These are phyloP conservation scores for Hyaloperonospora brassicae DNA, from an alignment of 352 stramenopile species.

Conservation along the genomic window DNA sequence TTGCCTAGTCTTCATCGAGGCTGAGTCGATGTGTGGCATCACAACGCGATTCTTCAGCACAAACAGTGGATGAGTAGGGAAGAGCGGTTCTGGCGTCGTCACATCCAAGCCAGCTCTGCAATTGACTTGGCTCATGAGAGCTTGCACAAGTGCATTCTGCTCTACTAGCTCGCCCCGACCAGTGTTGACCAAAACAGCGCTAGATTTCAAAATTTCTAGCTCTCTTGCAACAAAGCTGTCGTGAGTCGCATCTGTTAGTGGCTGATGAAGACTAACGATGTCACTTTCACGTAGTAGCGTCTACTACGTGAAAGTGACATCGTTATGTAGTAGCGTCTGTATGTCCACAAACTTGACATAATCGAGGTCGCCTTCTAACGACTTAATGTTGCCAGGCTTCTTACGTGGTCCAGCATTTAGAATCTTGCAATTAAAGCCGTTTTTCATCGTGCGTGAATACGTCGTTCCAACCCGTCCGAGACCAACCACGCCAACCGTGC, in stretches of 20 bases:
- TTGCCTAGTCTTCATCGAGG: conserved; percentile 61
- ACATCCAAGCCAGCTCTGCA: conserved; percentile 75
- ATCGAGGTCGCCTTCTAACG: conserved; percentile 22
- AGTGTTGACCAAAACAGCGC: conserved; percentile 89
- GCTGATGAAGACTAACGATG: conserved; percentile 83
- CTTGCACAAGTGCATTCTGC: conserved; percentile 59
- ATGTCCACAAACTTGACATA: conserved; percentile 71
- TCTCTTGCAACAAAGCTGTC: conserved; percentile 61
- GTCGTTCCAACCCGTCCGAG: conserved; percentile 83
- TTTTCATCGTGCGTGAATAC: conserved; percentile 73
- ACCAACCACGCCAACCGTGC: conserved; percentile 74
- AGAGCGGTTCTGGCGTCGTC: conserved; percentile 86
- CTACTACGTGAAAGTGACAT: no score
- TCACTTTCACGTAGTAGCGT: conserved; percentile 74
- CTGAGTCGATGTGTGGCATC: conserved; percentile 42
- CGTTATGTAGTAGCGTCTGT: no score
- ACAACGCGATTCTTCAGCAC: conserved; percentile 59
- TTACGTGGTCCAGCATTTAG: conserved; percentile 65
- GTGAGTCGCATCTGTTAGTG: conserved; percentile 66
- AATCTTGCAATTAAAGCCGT: conserved; percentile 77
- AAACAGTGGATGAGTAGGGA: conserved; percentile 63
- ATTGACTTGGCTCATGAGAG: conserved; percentile 38
- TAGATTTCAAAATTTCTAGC: conserved; percentile 75
- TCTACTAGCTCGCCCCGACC: conserved; percentile 87
- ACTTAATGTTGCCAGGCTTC: conserved; percentile 39